phyloP scores from a whole-genome alignment of 2,329 filamentous ascomycete species.

The Pseudohalonectria lignicola region DNA sequence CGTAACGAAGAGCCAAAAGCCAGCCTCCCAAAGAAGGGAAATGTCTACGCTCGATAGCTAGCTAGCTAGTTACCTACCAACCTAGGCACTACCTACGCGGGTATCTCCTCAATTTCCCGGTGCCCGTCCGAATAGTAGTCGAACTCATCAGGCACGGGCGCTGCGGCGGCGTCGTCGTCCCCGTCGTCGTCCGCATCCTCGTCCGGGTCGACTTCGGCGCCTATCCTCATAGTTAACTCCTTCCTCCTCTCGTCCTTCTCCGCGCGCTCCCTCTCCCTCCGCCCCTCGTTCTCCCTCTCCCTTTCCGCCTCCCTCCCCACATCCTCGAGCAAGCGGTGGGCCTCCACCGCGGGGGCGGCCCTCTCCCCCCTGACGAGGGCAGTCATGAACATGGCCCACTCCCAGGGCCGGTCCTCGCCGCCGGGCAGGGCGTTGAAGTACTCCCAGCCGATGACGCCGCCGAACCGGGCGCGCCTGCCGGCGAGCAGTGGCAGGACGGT shows the following conservation, averaged over 20 bases:
- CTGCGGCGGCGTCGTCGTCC: slow-evolving; percentile 8
- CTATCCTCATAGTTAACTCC: not conserved
- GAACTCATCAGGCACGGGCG: slow-evolving; percentile 16
- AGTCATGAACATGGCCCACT: slow-evolving; percentile 61
- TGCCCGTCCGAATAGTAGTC: slow-evolving; percentile 18
- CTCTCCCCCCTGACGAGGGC: slow-evolving; percentile 8
- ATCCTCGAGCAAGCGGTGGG: not conserved
- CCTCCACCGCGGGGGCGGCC: not conserved
- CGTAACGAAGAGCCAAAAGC: too few relatives aligned
- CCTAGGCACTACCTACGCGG: too few relatives aligned
- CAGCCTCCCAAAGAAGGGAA: too few relatives aligned
- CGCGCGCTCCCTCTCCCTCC: not conserved
- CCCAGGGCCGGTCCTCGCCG: slow-evolving; percentile 49
- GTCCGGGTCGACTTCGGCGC: slow-evolving; percentile 12
- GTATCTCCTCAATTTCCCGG: too few relatives aligned
- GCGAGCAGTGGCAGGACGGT: slow-evolving; percentile 45
- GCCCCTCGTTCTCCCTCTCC: too few relatives aligned
- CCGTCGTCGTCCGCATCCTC: slow-evolving; percentile 8
- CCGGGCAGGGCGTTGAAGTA: slow-evolving; percentile 66
- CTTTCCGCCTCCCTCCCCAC: not conserved
- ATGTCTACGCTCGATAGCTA: too few relatives aligned
- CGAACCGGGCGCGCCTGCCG: slow-evolving; percentile 52
- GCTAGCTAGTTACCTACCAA: too few relatives aligned
- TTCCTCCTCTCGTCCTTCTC: not conserved
- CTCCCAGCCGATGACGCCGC: slow-evolving; percentile 80